Conservation (phyloP, 2,329 filamentous ascomycete species). For the Stenocarpella maydis region DNA sequence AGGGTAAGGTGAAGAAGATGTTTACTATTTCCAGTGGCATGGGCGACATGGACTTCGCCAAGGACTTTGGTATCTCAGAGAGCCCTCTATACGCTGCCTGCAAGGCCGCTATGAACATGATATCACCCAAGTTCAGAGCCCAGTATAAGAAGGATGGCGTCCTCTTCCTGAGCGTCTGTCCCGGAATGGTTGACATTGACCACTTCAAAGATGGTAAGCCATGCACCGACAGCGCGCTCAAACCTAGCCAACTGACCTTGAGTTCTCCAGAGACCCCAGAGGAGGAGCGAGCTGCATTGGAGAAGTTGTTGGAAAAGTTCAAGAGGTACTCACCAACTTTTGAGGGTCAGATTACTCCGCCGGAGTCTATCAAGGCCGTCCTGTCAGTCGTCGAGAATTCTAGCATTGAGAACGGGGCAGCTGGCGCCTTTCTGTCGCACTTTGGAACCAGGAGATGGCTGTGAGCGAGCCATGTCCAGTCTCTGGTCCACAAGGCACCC, state of each 20-base stretch:
- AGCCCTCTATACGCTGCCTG: slow-evolving; percentile 54
- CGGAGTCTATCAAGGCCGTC: slow-evolving; percentile 46
- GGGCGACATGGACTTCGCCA: slow-evolving; percentile 55
- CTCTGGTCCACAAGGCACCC: neutral
- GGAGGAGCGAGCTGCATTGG: slow-evolving; percentile 40
- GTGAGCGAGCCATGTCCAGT: slow-evolving; percentile 39
- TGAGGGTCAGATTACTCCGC: slow-evolving; percentile 45
- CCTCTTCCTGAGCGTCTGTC: slow-evolving; percentile 59
- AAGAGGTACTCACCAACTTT: slow-evolving; percentile 50
- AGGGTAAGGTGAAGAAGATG: slow-evolving; percentile 62
- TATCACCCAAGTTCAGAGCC: slow-evolving; percentile 61
- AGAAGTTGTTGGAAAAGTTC: slow-evolving; percentile 47
- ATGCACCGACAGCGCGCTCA: neutral
- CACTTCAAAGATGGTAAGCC: slow-evolving; percentile 41
- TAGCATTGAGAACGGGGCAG: slow-evolving; percentile 55
- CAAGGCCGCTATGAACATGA: slow-evolving; percentile 62
- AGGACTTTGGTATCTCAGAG: slow-evolving; percentile 39
- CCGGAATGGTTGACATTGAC: slow-evolving; percentile 58
- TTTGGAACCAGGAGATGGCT: slow-evolving; percentile 62
- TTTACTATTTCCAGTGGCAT: slow-evolving; percentile 57
- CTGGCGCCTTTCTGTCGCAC: slow-evolving; percentile 63
- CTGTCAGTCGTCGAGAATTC: slow-evolving; percentile 46
- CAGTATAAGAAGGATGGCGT: slow-evolving; percentile 59
- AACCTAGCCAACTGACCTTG: neutral
- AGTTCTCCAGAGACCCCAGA: slow-evolving; percentile 40